A percentile compares a stretch with the other conserved stretches of the same genome.
phyloP scores from a whole-genome alignment of 257 asterid species.

The Fraxinus cuspidata region DNA sequence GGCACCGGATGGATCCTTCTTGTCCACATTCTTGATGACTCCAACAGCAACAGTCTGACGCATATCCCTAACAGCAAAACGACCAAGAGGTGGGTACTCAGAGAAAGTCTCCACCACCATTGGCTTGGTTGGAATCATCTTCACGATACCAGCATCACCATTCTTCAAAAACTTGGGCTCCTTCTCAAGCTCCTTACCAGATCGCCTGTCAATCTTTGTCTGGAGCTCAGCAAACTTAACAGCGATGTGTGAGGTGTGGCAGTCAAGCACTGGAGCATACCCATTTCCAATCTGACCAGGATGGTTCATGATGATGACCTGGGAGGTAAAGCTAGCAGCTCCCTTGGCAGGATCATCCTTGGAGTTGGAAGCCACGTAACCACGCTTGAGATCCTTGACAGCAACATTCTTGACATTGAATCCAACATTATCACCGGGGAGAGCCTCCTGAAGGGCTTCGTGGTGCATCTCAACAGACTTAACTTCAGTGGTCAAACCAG shows the following conservation, averaged over 20 bases:
- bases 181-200: constrained; percentile 64
- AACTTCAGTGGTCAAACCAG: constrained; percentile 39
- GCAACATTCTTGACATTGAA: constrained; percentile 70
- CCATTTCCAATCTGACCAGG: constrained; percentile 73
- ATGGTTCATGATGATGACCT: constrained; percentile 73
- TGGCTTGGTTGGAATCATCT: constrained; percentile 61
- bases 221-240: constrained; percentile 59
- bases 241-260: constrained; percentile 71
- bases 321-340: constrained; percentile 59
- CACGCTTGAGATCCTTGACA: constrained; percentile 66
- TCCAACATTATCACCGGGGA: constrained; percentile 52
- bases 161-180: constrained; percentile 73
- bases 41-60: constrained; percentile 60
- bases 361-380: constrained; percentile 61
- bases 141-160: constrained; percentile 54
- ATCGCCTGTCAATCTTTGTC: constrained; percentile 56
- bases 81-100: constrained; percentile 51
- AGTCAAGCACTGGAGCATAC: constrained; percentile 67
- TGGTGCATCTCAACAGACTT: constrained; percentile 57
- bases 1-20: constrained; percentile 60
- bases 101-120: constrained; percentile 55
- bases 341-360: constrained; percentile 65
- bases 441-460: constrained; percentile 45
- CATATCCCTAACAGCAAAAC: constrained; percentile 61
- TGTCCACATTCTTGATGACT: constrained; percentile 46